Evolutionary conservation across 108 stramenopile species (phyloP).

Genomic region (Cyclotella distinguenda): DNA sequence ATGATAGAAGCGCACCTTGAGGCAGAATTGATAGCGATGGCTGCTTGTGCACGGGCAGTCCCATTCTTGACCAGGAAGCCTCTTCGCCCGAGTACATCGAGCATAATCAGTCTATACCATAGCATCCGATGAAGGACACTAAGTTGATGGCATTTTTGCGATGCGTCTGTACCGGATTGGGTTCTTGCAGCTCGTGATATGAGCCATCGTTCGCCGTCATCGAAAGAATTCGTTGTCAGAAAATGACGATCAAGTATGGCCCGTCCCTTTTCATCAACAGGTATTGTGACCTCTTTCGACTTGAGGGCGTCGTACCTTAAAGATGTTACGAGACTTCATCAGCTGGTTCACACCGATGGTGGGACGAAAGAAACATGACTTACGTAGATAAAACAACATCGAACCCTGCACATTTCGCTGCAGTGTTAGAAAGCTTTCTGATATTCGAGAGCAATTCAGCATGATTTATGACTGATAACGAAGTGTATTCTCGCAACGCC

Average conservation of each 20-base stretch:
- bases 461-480: conserved; percentile 64
- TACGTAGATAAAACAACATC: conserved; percentile 47
- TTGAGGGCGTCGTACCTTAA: conserved; percentile 71
- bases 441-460: conserved; percentile 46
- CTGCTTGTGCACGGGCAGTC: conserved; percentile 33
- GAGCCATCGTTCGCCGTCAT: conserved; percentile 53
- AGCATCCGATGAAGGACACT: conserved; percentile 59
- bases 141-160: conserved; percentile 48
- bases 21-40: conserved; percentile 31
- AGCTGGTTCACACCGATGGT: not conserved
- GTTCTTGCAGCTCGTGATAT: conserved; percentile 34
- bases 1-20: conserved; percentile 43
- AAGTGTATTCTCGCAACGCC: conserved; percentile 60
- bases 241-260: conserved; percentile 42
- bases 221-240: conserved; percentile 1
- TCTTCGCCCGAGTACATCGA: conserved; percentile 58
- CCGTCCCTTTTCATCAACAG: conserved; percentile 46
- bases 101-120: conserved; percentile 55
- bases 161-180: conserved; percentile 24
- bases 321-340: not conserved
- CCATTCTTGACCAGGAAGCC: conserved; percentile 39
- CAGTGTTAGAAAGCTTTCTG: conserved; percentile 48
- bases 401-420: conserved; percentile 51
- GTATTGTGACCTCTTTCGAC: conserved; percentile 56
- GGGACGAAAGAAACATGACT: no score